Evolutionary conservation across 805 yeast genomes (phyloP), one percentile per base, ranked within the genome.

Genomic region (Cyberlindnera mississippiensis): DNA sequence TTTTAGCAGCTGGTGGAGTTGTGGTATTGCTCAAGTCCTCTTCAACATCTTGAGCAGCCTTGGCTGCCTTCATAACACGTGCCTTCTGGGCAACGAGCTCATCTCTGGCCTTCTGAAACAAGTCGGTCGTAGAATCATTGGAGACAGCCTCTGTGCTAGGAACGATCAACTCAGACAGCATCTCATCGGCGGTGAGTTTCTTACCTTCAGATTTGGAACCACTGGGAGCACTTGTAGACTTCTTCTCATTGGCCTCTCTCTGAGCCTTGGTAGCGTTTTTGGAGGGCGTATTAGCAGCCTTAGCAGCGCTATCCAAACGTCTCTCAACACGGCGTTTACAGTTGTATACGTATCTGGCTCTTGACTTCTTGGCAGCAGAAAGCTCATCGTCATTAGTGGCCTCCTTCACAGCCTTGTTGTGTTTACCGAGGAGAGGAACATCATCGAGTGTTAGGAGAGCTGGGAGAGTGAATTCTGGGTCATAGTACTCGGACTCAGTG

Each of bases 91-190:
- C 40, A 22, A 26, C 39, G 4, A 49, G 28, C 19, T 40, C 49
- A 14, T 34, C 41, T 31, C 46, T 45, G 10, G 52, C 53, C 38
- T 38, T 44, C 20, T 42, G 39, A 27, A 48, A 45, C 10, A 45
- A 15, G 12, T 33, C 38, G 9, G 14, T 44, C 22, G 17, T 45
- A 31, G 34, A 17, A 4, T 29, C 55, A 3, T 47, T 28, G 20
- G 37, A 24, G 1, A 40, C n/a, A n/a, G 33, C 16, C 22, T 46
- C 46, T 6, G 45, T 31, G 22, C 38, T 22, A 30, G 46, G 40
- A 3, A 40, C 37, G 29, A 45, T 35, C 6, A 40, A 32, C n/a
- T 17, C 41, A 6, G 30, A 14, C 11, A 35, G 29, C 24, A 20
- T 20, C 9, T 20, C 24, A 20, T 20, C 24, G 8, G 27, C 32